Evolutionary conservation across 169 alveolate species (phyloP).

Genomic region (Plasmodium chabaudi): DNA sequence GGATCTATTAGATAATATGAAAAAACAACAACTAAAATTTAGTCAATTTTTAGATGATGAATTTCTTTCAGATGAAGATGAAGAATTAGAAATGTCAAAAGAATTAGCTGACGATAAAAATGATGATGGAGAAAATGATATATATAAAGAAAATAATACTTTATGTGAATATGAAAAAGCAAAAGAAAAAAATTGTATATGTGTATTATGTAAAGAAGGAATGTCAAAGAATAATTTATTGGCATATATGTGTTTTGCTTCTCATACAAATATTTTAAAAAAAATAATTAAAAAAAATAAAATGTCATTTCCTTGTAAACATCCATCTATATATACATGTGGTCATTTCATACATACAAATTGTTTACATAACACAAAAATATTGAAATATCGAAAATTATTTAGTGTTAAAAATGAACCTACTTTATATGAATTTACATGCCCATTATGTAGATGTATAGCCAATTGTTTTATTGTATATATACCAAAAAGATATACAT

Average conservation of each 20-base stretch:
- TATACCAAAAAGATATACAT: constrained; percentile 53
- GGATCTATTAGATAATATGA: constrained; percentile 52
- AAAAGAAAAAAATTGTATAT: constrained; percentile 64
- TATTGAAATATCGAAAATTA: constrained; percentile 14
- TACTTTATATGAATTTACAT: constrained; percentile 52
- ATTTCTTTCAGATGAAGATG: constrained; percentile 15
- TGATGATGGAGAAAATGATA: background rate
- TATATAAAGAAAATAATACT: background rate
- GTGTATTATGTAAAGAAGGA: constrained; percentile 72
- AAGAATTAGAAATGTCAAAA: background rate
- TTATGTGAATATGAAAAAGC: constrained; percentile 49
- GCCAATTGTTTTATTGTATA: constrained; percentile 61
- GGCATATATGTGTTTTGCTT: constrained; percentile 64
- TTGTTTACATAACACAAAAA: constrained; percentile 55
- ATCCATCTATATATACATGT: constrained; percentile 65
- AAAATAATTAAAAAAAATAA: constrained; percentile 66
- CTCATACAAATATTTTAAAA: constrained; percentile 52
- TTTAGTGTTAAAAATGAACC: constrained; percentile 28
- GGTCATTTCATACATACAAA: constrained; percentile 65
- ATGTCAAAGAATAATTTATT: constrained; percentile 51
- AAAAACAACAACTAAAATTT: constrained; percentile 46
- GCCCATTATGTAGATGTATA: constrained; percentile 63
- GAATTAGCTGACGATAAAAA: background rate
- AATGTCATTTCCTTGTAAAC: constrained; percentile 64
- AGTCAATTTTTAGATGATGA: constrained; percentile 50